These are phyloP conservation scores for Schizochytrium sp. DNA, from an alignment of 108 stramenopile species.

Conservation along the genomic window DNA sequence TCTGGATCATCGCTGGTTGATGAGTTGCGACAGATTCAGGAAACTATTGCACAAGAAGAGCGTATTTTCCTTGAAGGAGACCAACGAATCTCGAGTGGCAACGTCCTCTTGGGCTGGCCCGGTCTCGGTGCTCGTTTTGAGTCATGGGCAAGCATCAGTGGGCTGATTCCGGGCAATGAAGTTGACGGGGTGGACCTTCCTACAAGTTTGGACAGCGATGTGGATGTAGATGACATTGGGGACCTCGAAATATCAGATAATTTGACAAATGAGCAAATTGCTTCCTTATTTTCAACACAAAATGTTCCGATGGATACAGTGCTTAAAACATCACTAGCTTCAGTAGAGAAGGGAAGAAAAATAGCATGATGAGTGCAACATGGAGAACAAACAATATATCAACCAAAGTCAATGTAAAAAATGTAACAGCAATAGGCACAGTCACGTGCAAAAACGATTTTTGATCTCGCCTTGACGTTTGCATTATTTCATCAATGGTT, in stretches of 20 bases:
- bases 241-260: background rate
- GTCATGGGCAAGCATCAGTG: background rate
- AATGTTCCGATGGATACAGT: background rate
- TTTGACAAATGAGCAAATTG: background rate
- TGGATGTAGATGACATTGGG: background rate
- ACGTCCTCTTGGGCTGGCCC: slow-evolving; percentile 5
- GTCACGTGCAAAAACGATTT: background rate
- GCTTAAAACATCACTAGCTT: background rate
- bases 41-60: background rate
- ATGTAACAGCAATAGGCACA: background rate
- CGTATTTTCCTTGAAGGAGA: slow-evolving; percentile 1
- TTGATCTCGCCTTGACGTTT: background rate
- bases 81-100: slow-evolving; percentile 26
- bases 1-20: background rate
- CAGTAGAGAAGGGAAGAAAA: background rate
- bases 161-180: background rate
- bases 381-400: background rate
- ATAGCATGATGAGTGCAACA: background rate
- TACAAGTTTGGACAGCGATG: no score
- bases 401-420: background rate
- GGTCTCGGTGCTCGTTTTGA: background rate
- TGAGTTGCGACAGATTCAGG: background rate
- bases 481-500: background rate
- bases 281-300: background rate
- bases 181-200: background rate